Base-by-base conservation (phyloP, 1,139 yeast genomes). In the Pneumocystis oryctolagi region DNA sequence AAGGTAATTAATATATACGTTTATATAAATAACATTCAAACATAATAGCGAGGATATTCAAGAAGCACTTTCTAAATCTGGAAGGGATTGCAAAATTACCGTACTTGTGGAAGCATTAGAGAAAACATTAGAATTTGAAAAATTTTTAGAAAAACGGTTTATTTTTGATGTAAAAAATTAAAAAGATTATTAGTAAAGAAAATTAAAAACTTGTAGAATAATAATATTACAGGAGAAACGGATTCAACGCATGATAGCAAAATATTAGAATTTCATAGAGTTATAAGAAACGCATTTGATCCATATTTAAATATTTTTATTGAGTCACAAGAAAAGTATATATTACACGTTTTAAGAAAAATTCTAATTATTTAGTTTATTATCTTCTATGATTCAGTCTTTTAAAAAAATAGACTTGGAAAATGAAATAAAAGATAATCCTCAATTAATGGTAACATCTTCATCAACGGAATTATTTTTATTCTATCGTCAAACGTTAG, bases 391-490 rank as follows among this genome's bases (percentile, higher is more conserved):
- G 64, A 77, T 58, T 64, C 71, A 67, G 73, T 71, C 30, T 75
- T 77, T 62, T 73, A 68, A 77, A 72, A 70, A 76, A 74, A 64
- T 60, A n/a, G 68, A 67, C 25, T 78, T 80, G 62, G 80, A 77
- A 31, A 73, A 73, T 31, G 74, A 73, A 8, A 70, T 72, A 20
- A 77, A 77, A 12, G 84, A 86, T 1, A 80, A 83, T 66, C 87
- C 89, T 18, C 78, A 89, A 9, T 47, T 47, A 47, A 47, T 47
- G 16, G 55, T 47, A 47, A 47, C 55, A 47, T 85, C 84, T 53
- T 87, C 96, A 0, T 86, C 96, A 6, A 89, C 95, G 0, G 97
- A 92, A 67, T 74, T 92, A 59, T 90, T 92, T 73, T 82, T 89
- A 68, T 76, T 81, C 5, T 89, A 87, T 71, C 81, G 95, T 64